Base-by-base conservation (phyloP, 257 asterid species). In the Capsicum baccatum region DNA sequence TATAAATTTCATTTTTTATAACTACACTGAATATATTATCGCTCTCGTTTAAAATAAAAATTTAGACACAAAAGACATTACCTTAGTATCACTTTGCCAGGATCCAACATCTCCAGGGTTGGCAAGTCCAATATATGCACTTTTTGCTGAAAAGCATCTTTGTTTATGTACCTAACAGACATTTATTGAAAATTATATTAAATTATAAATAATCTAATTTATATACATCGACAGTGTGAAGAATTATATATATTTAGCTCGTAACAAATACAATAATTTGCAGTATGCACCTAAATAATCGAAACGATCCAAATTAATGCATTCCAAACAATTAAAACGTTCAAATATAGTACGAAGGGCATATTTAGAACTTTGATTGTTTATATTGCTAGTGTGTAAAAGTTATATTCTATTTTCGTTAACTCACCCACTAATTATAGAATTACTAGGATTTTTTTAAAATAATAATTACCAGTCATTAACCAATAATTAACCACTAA, bases 41-140 rank as follows among this genome's bases (percentile, higher is more conserved):
- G 26, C 26, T 26, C 26, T 26, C 26, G 26, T 26, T 26, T 26
- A 26, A 37, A 37, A 37, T 37, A 37, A 7, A 6, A 37, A 37
- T 37, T 37, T 37, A 44, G 7, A 48, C 15, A 17, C 48, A 57
- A 55, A 1, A 15, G 2, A 2, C 4, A 63, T 8, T 44, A 89
- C 98, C 97, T 95, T 92, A 81, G 88, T 71, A 1, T 92, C 94
- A 2, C 12, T 69, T 88, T 93, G 97, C 98, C 99, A 95, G 5
- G 97, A 93, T 83, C 98, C 98, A 1, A 62, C 85, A n/a, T 80
- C 79, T 82, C 99, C 98, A 0, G 91, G 94, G 6, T 91, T 79
- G 19, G 99, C 99, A 85, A 95, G 82, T 60, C 98, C 99, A 6
- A 95, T 87, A 79, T 87, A 90, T 4, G 97, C 98, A 66, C 84